A percentile compares a stretch with the other conserved stretches of the same genome.
phyloP scores from a whole-genome alignment of 2,329 filamentous ascomycete species.

The Penicillium sp. region DNA sequence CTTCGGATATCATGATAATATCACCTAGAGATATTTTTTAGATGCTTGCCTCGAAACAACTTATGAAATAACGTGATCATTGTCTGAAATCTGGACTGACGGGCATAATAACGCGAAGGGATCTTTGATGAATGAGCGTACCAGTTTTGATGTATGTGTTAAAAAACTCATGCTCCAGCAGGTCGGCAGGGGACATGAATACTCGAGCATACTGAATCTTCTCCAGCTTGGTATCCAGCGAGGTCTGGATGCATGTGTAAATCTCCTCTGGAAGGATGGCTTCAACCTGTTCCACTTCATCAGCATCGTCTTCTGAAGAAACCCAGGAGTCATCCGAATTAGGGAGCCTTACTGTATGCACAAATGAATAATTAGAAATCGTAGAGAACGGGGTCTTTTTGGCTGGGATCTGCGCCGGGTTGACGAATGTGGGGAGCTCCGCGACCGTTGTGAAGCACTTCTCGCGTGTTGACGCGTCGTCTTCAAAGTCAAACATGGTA shows the following conservation, averaged over 20 bases:
- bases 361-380: conserved; percentile 63
- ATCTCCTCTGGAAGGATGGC: conserved; percentile 68
- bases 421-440: conserved; percentile 63
- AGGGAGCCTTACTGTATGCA: conserved; percentile 59
- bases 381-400: conserved; percentile 76
- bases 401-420: conserved; percentile 66
- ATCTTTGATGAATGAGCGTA: conserved; percentile 32
- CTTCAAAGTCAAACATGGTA: conserved; percentile 46
- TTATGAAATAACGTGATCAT: neutral
- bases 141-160: conserved; percentile 80
- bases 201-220: conserved; percentile 62
- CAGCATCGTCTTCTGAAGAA: neutral
- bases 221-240: conserved; percentile 47
- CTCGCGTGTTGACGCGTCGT: conserved; percentile 37
- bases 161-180: conserved; percentile 75
- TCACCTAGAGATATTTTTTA: conserved; percentile 55
- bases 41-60: neutral
- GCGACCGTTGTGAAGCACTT: conserved; percentile 76
- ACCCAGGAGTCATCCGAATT: neutral
- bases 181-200: conserved; percentile 67
- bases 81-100: neutral
- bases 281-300: conserved; percentile 55
- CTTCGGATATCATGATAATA: conserved; percentile 80
- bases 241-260: conserved; percentile 54
- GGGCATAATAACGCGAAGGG: neutral